A percentile compares a stretch with the other conserved stretches of the same genome.
Evolutionary conservation across 75 land plant species (phyloP).

Genomic region (Azolla pinnata): DNA sequence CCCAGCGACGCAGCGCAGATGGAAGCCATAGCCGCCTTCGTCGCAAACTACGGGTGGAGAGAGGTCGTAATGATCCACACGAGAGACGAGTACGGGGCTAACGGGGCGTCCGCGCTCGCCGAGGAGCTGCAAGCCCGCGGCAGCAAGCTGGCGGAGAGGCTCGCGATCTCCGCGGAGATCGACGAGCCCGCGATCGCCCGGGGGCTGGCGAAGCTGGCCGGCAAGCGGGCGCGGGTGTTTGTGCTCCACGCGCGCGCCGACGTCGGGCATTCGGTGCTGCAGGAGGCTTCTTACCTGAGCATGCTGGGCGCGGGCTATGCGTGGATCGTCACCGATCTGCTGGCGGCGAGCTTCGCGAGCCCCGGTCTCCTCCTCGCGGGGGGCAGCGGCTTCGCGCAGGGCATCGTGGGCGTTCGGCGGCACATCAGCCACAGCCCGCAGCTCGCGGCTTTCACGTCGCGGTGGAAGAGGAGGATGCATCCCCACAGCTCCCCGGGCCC

Average conservation of each 20-base stretch:
- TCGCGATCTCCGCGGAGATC: neutral
- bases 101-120: conserved; percentile 8
- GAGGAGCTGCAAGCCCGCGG: neutral
- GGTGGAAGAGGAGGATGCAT: neutral
- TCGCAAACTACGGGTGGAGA: conserved; percentile 18
- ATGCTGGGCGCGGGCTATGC: conserved; percentile 10
- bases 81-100: conserved; percentile 23
- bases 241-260: conserved; percentile 3
- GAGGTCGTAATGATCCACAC: conserved; percentile 14
- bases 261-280: conserved; percentile 1
- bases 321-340: conserved; percentile 11
- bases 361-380: neutral
- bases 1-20: conserved; percentile 17
- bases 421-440: neutral
- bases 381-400: neutral
- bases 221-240: conserved; percentile 3
- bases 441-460: neutral
- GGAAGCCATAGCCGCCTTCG: conserved; percentile 17
- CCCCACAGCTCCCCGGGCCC: no score
- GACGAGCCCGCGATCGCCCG: neutral
- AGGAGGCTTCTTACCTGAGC: neutral
- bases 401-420: conserved; percentile 1
- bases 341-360: neutral
- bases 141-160: neutral
- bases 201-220: neutral